Conservation (phyloP, 1,284 basidiomycete species). For the Ceratobasidium sp. region DNA sequence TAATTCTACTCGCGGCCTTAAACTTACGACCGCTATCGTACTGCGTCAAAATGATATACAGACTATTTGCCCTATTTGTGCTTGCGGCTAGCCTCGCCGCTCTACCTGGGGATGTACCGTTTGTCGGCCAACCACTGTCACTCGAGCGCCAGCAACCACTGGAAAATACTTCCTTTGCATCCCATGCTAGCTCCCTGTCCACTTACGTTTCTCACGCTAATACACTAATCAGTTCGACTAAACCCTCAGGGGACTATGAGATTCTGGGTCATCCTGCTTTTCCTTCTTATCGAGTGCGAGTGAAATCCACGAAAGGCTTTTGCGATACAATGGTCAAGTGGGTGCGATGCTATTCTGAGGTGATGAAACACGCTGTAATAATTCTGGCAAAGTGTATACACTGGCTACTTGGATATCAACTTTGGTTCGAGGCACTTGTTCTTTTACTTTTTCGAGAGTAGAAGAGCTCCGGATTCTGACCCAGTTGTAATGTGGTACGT, state of each 20-base stretch:
- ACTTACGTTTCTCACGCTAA: too few species aligned
- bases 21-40: too few species aligned
- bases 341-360: background rate
- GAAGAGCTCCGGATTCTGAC: constrained; percentile 70
- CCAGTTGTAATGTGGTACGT: constrained; percentile 46
- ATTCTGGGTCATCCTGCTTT: background rate
- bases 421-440: constrained; percentile 78
- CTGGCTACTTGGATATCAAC: constrained; percentile 78
- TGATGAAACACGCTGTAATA: background rate
- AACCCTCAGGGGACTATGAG: background rate
- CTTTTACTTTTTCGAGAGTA: constrained; percentile 89
- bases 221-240: background rate
- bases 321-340: constrained; percentile 35
- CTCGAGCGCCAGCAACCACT: too few species aligned
- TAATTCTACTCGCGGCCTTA: too few species aligned
- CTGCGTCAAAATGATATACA: too few species aligned
- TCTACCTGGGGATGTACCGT: too few species aligned
- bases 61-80: too few species aligned
- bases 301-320: constrained; percentile 18
- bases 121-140: too few species aligned
- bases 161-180: too few species aligned
- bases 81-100: too few species aligned
- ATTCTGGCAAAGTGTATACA: constrained; percentile 62
- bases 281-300: constrained; percentile 18
- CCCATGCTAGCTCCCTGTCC: background rate